Conservation (phyloP, 2,329 filamentous ascomycete species). For the Ceratocystis destructans region DNA sequence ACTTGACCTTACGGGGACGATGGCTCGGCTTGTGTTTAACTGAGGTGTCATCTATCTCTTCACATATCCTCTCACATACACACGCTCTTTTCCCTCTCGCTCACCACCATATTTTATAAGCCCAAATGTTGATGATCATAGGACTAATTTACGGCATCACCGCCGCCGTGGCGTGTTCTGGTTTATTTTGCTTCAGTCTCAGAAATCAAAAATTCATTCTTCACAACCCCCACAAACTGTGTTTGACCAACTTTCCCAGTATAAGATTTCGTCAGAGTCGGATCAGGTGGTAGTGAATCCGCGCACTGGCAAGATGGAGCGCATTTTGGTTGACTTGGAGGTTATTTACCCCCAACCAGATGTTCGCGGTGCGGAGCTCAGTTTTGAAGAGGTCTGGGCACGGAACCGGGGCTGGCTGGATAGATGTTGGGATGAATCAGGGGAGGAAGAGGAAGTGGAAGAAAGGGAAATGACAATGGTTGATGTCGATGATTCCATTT, state of each 20-base stretch:
- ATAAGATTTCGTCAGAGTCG: constrained; percentile 54
- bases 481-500: constrained; percentile 4
- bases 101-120: constrained; percentile 26
- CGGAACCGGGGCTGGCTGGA: constrained; percentile 56
- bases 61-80: no score
- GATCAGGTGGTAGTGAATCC: constrained; percentile 74
- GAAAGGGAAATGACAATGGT: constrained; percentile 25
- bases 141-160: constrained; percentile 66
- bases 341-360: constrained; percentile 69
- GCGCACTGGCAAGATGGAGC: constrained; percentile 67
- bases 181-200: constrained; percentile 39
- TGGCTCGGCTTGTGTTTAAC: background rate
- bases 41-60: background rate
- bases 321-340: constrained; percentile 75
- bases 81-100: background rate
- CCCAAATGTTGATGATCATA: constrained; percentile 75
- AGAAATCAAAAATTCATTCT: constrained; percentile 29
- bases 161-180: constrained; percentile 22
- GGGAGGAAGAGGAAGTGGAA: constrained; percentile 29
- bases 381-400: constrained; percentile 86
- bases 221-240: constrained; percentile 13
- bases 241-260: constrained; percentile 42
- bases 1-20: background rate
- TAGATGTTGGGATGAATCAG: constrained; percentile 34
- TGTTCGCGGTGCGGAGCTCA: constrained; percentile 59